Base-by-base conservation (phyloP, 768 basidiomycete species). In the Mycena olivaceomarginata region DNA sequence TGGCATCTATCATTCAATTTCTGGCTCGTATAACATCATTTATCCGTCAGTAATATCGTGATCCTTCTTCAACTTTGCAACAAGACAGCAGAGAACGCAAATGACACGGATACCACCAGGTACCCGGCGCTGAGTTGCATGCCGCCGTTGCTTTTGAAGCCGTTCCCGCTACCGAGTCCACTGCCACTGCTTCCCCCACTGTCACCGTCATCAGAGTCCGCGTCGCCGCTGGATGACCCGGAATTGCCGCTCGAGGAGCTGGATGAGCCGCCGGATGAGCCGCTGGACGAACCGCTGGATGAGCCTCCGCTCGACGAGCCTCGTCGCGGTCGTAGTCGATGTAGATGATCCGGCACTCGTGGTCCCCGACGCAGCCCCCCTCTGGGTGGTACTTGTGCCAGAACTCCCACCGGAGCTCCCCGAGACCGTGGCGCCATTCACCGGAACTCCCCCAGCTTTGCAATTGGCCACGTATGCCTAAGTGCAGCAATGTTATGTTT, bases 401-500 rank as follows among this genome's bases (percentile, higher is more conserved):
- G 45, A 20, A n/a, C 45, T 18, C 22, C 65, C 65, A 25, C 45
- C 18, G 15, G 65, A 66, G 8, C 46, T 31, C 10, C 62, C 71
- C 57, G 73, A 68, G 25, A 75, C 62, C 1, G 62, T 70, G 53
- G 41, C 67, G 31, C 46, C 53, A n/a, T 18, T 68, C 15, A 75
- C 74, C 0, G 74, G 31, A 51, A 57, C 70, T 9, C 74, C 74
- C 0, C 1, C 67, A 0, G 15, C 15, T 0, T 9, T 20, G 51
- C 74, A 75, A 3, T 8, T 10, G 2, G 39, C 57, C 7, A 40
- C 74, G 31, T 65, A 53, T 5, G 20, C 51, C n/a, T 53, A 11
- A 20, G 18, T 5, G 20, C 18, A 53, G 8, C 51, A 53, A n/a
- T n/a, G 12, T 7, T 48, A 48, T 15, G 46, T 6, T 6, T 13